Evolutionary conservation across 352 stramenopile species (phyloP), one percentile per base, ranked within the genome.

Genomic region (Saprolegnia diclina): DNA sequence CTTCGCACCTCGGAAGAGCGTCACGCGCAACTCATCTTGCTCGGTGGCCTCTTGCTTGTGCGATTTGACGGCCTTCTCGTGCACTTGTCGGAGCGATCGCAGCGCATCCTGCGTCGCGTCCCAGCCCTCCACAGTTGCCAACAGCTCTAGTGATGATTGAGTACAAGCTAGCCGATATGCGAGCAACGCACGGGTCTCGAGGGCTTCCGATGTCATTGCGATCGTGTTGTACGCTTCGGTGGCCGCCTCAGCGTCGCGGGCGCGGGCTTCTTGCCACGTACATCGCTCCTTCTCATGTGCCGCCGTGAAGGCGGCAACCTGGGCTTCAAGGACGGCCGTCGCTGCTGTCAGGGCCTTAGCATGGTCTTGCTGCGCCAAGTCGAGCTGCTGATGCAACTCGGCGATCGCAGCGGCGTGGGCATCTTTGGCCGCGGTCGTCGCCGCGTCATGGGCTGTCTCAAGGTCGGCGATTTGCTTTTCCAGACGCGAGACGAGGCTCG

Each of bases 21-120:
- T 40, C 13, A 59, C n/a, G 24, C 52, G 52, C 24, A 59, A 10
- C 35, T 59, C 52, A 9, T 59, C 9, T 59, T 59, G 52, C 52
- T 59, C 24, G 16, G 13, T 42, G 13, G 52, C 4, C 9, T 59
- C 52, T 42, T 40, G 24, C 35, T n/a, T 14, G 35, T 59, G 35
- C 35, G 24, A 14, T 19, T 4, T 40, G 11, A 59, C 11, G 13
- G 24, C 3, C 35, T 59, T 59, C 3, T 59, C 35, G n/a, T 59
- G 52, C 19, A 59, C 11, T 24, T 14, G 11, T 3, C 35, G 24
- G 2, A 59, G 35, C 24, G 52, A 19, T 19, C 13, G 11, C 13
- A 26, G 19, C 11, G 11, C 52, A 3, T 59, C 52, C 7, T 59
- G 24, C 3, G 13, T 59, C 11, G 24, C 11, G 11, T 59, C 19